Base-by-base conservation (phyloP, 2,329 filamentous ascomycete species). In the Laburnicola sp. region DNA sequence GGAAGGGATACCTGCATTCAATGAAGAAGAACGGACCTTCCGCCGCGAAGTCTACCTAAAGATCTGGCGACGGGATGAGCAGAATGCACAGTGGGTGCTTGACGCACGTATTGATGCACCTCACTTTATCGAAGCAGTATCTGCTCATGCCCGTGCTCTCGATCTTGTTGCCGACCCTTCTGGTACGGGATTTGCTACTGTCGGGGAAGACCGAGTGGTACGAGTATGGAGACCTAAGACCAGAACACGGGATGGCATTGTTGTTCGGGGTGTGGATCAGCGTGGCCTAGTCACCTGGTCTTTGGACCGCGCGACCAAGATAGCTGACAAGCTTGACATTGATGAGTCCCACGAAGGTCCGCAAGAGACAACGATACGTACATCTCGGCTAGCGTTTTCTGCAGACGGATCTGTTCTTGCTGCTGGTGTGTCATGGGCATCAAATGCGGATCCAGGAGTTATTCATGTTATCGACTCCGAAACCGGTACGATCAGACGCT, bases 41-140 rank as follows among this genome's bases (percentile, higher is more conserved):
- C 58, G 79, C 75, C 81, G 81, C 37, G 93, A 97, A 69, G 83
- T 91, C 0, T 89, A 88, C 64, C 78, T 99, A 43, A 97, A 96
- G 69, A 94, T 99, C 70, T 99, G 94, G 94, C 86, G 70, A 73
- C 88, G 74, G 84, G 83, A 74, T 66, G 78, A 63, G 65, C 78
- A 66, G 67, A 82, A 65, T 65, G 76, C 61, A 10, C 63, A 74
- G 16, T 90, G 94, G 80, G 85, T 89, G 54, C 78, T 99, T 8
- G 85, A 90, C 45, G 88, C 91, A 2, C 85, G 93, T 52, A 84
- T 97, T 47, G 91, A 96, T 68, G 82, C 85, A 6, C 92, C 94
- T 11, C 93, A 99, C 72, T 78, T 66, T 39, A 62, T 68, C 23
- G 80, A 52, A 81, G 82, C 48, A 74, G 73, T 54, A 72, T 76